Evolutionary conservation across 2,329 filamentous ascomycete genomes (phyloP).

Genomic region (Ophiostoma sp.): DNA sequence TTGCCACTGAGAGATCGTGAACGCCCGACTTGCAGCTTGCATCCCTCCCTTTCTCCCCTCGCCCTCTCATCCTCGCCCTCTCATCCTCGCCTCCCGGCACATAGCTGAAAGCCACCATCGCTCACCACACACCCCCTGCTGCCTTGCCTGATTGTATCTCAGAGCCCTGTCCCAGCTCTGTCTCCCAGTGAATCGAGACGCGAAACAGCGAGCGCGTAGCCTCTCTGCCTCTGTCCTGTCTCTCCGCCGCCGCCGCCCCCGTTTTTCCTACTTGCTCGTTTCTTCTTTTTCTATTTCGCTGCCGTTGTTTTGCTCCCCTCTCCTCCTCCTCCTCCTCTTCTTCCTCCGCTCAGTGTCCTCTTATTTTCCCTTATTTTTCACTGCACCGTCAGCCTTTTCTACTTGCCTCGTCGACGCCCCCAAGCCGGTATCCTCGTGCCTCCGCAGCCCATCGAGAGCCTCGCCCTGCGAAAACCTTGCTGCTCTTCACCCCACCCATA

Average conservation of each 20-base stretch:
- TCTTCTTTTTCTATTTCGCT: conserved; percentile 9
- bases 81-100: no score
- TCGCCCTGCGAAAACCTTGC: conserved; percentile 18
- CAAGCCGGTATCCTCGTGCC: conserved; percentile 7
- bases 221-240: conserved; percentile 10
- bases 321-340: neutral
- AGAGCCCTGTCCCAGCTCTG: neutral
- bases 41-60: no score
- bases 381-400: conserved; percentile 7
- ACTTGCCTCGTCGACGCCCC: neutral
- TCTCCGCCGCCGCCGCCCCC: neutral
- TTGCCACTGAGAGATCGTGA: neutral
- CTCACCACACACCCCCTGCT: no score
- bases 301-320: conserved; percentile 4
- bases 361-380: conserved; percentile 2
- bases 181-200: conserved; percentile 11
- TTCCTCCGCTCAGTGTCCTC: neutral
- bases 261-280: neutral
- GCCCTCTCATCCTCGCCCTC: no score
- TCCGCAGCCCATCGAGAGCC: conserved; percentile 10
- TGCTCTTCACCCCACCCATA: conserved; percentile 17
- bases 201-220: conserved; percentile 22
- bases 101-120: no score
- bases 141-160: no score
- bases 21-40: neutral